These are phyloP conservation scores for Closterium sp. DNA, from an alignment of 139 green algal species.

Conservation along the genomic window DNA sequence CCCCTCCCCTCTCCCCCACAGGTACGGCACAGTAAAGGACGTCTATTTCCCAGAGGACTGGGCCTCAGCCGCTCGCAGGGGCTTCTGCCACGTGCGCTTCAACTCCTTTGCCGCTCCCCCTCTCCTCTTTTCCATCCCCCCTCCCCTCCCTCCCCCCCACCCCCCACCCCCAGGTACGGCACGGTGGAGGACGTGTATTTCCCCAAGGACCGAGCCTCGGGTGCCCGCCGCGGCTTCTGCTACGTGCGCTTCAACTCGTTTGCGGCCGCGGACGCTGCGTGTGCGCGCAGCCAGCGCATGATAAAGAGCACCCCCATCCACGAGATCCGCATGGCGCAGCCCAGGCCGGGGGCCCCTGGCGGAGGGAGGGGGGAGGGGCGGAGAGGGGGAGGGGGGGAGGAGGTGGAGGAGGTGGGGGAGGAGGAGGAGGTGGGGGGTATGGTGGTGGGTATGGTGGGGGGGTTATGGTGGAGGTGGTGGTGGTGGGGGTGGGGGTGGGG, in stretches of 20 bases:
- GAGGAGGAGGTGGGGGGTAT: not conserved
- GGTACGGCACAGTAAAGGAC: slow-evolving; percentile 9
- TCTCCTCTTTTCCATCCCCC: too few species aligned
- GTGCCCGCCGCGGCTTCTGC: slow-evolving; percentile 22
- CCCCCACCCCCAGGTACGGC: slow-evolving; percentile 43
- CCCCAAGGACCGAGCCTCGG: slow-evolving; percentile 13
- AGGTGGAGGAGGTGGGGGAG: not conserved
- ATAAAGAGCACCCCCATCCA: slow-evolving; percentile 28
- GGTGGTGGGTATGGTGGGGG: too few species aligned
- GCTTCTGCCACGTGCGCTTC: slow-evolving; percentile 31
- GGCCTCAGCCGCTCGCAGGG: too few species aligned
- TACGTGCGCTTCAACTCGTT: slow-evolving; percentile 28
- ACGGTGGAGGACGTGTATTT: slow-evolving; percentile 44
- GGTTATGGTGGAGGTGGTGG: not conserved
- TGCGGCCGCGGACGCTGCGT: slow-evolving; percentile 13
- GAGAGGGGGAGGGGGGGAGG: not conserved
- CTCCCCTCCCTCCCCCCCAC: too few species aligned
- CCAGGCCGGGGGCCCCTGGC: slow-evolving; percentile 7
- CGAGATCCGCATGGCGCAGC: slow-evolving; percentile 41
- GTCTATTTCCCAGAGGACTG: too few species aligned
- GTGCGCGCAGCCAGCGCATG: slow-evolving; percentile 28
- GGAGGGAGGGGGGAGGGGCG: not conserved
- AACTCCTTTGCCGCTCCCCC: not conserved
- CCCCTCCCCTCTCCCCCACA: not conserved
- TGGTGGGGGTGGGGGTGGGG: too few species aligned